Base-by-base conservation (phyloP, 495 filamentous ascomycete genomes). In the Delitschia confertaspora region DNA sequence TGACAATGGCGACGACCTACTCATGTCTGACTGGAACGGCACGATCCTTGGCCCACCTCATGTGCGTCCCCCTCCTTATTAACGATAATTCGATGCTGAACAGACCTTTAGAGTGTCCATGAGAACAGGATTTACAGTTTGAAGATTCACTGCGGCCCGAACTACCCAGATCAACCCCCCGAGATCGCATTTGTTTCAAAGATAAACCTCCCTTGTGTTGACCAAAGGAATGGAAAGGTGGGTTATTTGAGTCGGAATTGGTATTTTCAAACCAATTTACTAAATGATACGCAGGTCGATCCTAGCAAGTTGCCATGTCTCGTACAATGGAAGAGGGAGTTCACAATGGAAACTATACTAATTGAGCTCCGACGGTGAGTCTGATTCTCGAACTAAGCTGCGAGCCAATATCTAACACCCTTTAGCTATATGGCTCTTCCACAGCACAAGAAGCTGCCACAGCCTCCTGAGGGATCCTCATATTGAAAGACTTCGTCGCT, bases 111-210 rank as follows among this genome's bases (percentile, higher is more conserved):
- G 93, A 89, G 85, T 57, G 81, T 82, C 37, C 91, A 96, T 58
- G 93, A 98, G 69, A 96, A 96, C 65, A 82, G 91, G 46, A 98
- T 98, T 66, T 98, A 98, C 71, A 89, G 83, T 57, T 73, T 96
- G 42, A 93, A 94, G 63, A 94, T 98, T 63, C 85, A 96, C 69
- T 98, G 91, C 64, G 88, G 89, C 40, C 69, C 79, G 29, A 69
- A 84, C 45, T 98, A 98, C 60, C 91, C 91, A 5, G 86, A 91
- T 58, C 69, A 74, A 42, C 93, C 91, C 26, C 91, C 91, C 0
- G 78, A 77, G 11, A 82, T 98, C 51, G 78, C 88, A 57, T 96
- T 98, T 58, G 77, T 87, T 45, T 93, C 83, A 45, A 82, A 83
- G 59, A 82, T 98, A 66, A 98, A 98, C 65, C 78, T 96, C 6